Base-by-base conservation (phyloP, 2,329 filamentous ascomycete genomes). In the Allantophomopsis cytisporea region DNA sequence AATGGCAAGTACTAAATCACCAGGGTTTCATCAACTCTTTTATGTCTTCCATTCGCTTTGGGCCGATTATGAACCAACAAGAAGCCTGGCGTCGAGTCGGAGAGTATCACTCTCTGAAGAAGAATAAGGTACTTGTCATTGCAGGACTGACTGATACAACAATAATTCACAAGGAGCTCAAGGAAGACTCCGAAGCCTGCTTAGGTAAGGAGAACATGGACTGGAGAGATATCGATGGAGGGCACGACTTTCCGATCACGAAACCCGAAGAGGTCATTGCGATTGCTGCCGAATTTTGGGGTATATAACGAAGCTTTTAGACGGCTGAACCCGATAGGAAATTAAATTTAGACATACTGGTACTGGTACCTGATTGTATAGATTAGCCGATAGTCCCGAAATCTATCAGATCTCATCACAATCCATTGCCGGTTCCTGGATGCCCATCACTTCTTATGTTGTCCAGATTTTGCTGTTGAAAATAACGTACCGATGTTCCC, bases 191-290 rank as follows among this genome's bases (percentile, higher is more conserved):
- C 23, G 39, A 36, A n/a, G 38, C 15, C 7, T 35, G 39, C 5
- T 23, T 53, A 16, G 52, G 47, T 6, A 53, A 57, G 37, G 60
- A 63, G 1, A 62, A 62, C 12, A 63, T 76, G 6, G 55, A 58
- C 33, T 75, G 71, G 65, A 62, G 58, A 28, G 52, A 70, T 10
- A 57, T 78, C 1, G 63, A 65, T 0, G 72, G 71, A 2, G 67
- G 64, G 2, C 75, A 80, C 48, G 73, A 80, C 45, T 78, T 79
- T 47, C 71, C 75, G 13, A 76, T 77, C 60, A 73, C 71, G n/a
- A 63, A 69, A 42, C 52, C 61, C 0, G 49, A 55, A 6, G 52
- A 59, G 30, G 65, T 71, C 10, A 47, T 74, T 42, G 50, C 55
- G 33, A 61, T 60, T 40, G 57, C 77, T 8, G 64, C 67, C 40